Percentiles rank a stretch among this genome's conserved stretches.
Conservation (phyloP, 306 rosid species). For the Urtica urens region DNA sequence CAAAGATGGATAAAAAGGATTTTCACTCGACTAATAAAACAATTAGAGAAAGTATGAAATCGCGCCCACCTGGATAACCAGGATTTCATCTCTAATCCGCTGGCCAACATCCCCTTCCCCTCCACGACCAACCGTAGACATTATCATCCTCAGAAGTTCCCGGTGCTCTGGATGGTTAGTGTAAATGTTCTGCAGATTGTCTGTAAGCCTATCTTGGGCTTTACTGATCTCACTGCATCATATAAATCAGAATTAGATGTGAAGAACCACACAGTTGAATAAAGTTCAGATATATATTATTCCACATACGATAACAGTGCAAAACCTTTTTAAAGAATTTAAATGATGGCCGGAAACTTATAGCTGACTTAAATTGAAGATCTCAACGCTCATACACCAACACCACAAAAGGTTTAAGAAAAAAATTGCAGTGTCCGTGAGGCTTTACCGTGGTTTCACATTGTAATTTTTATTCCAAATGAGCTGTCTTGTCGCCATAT, state of each 20-base stretch:
- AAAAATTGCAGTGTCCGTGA: constrained; percentile 9
- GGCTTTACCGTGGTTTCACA: constrained; percentile 90
- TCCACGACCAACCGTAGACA: constrained; percentile 98
- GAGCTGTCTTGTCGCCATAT: constrained; percentile 97
- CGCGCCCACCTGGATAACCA: constrained; percentile 69
- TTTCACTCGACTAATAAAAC: constrained; percentile 3
- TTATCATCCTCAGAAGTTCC: constrained; percentile 74
- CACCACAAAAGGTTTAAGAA: neutral
- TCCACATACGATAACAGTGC: neutral
- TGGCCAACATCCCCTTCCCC: constrained; percentile 99
- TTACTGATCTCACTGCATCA: constrained; percentile 80
- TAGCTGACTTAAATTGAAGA: constrained; percentile 1
- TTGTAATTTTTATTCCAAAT: constrained; percentile 98
- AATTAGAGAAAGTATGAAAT: neutral
- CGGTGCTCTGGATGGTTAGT: constrained; percentile 53
- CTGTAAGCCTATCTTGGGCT: constrained; percentile 97
- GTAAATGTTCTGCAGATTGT: constrained; percentile 64
- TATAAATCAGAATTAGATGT: constrained; percentile 6
- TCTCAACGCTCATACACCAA: constrained; percentile 9
- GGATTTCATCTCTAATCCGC: constrained; percentile 94
- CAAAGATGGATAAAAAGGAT: constrained; percentile 11
- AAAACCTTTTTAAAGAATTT: neutral
- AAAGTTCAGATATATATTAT: neutral
- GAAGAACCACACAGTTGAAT: constrained; percentile 10
- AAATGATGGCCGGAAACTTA: constrained; percentile 9